A percentile compares a stretch with the other conserved stretches of the same genome.
Conservation (phyloP, 148 eudicot genomes). For the Rhododendron henanense region DNA sequence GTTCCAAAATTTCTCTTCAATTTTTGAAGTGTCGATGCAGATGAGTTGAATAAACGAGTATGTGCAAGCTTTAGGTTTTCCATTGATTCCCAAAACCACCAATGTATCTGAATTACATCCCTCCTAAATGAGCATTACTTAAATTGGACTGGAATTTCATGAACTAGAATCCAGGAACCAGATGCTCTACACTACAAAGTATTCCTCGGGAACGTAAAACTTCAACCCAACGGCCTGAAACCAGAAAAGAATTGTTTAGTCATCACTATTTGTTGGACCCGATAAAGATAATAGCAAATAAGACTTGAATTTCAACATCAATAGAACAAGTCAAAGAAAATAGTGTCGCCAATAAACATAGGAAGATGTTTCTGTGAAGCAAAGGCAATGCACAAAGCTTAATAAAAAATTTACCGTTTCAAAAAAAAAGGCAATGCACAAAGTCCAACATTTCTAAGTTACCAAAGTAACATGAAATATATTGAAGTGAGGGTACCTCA, state of each 20-base stretch:
- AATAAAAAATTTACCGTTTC: too few relatives aligned
- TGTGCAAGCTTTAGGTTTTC: not conserved
- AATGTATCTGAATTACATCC: not conserved
- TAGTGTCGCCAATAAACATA: not conserved
- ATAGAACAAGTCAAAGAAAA: not conserved
- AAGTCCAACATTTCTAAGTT: not conserved
- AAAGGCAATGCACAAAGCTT: not conserved
- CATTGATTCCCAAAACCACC: not conserved
- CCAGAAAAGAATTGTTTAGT: not conserved
- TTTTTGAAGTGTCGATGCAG: not conserved
- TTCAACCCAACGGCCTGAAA: slow-evolving; percentile 74
- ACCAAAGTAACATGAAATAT: not conserved
- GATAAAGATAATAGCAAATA: not conserved
- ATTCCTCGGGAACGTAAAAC: slow-evolving; percentile 72
- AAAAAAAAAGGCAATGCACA: not conserved
- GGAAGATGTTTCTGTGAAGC: not conserved
- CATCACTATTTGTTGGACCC: not conserved
- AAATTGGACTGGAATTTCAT: not conserved
- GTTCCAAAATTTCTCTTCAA: not conserved
- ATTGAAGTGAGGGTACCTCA: not conserved
- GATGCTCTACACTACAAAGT: slow-evolving; percentile 24
- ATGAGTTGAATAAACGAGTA: not conserved
- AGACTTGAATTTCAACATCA: not conserved
- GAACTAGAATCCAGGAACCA: not conserved
- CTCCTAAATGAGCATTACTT: not conserved